Evolutionary conservation across 2,329 filamentous ascomycete genomes (phyloP).

Genomic region (Lizonia empirigonia): DNA sequence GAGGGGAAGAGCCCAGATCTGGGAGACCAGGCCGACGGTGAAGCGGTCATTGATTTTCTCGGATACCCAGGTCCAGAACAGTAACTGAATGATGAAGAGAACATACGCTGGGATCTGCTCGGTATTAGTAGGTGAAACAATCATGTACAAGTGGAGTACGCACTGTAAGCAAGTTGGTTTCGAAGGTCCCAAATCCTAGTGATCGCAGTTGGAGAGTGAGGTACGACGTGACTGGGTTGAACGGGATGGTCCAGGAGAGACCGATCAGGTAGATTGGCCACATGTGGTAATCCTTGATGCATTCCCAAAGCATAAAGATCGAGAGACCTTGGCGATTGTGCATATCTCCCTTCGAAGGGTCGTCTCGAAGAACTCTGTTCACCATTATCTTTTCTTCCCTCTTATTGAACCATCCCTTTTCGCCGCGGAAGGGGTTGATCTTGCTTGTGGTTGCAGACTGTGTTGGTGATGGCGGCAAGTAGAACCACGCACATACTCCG

Average conservation of each 20-base stretch:
- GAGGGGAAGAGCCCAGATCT: slow-evolving; percentile 49
- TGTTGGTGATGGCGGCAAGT: slow-evolving; percentile 61
- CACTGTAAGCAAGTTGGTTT: slow-evolving; percentile 48
- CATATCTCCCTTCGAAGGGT: slow-evolving; percentile 65
- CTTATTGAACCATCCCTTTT: slow-evolving; percentile 70
- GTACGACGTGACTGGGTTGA: slow-evolving; percentile 39
- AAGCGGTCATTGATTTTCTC: slow-evolving; percentile 60
- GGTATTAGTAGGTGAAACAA: neutral
- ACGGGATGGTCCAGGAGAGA: slow-evolving; percentile 45
- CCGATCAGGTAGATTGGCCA: slow-evolving; percentile 51
- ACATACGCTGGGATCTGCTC: slow-evolving; percentile 52
- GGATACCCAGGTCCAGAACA: slow-evolving; percentile 57
- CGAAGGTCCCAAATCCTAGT: slow-evolving; percentile 45
- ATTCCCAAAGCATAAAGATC: slow-evolving; percentile 55
- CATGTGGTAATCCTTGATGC: slow-evolving; percentile 62
- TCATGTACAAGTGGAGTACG: neutral
- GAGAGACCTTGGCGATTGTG: slow-evolving; percentile 63
- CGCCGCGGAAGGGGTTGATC: slow-evolving; percentile 58
- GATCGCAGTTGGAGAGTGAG: slow-evolving; percentile 45
- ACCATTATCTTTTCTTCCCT: slow-evolving; percentile 72
- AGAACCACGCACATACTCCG: slow-evolving; percentile 45
- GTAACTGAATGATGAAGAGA: slow-evolving; percentile 55
- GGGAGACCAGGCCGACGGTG: slow-evolving; percentile 51
- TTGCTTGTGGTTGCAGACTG: slow-evolving; percentile 61
- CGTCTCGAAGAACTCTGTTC: slow-evolving; percentile 64